These are phyloP conservation scores for Phoma sp. DNA, from an alignment of 2,329 filamentous ascomycete species.

Conservation along the genomic window DNA sequence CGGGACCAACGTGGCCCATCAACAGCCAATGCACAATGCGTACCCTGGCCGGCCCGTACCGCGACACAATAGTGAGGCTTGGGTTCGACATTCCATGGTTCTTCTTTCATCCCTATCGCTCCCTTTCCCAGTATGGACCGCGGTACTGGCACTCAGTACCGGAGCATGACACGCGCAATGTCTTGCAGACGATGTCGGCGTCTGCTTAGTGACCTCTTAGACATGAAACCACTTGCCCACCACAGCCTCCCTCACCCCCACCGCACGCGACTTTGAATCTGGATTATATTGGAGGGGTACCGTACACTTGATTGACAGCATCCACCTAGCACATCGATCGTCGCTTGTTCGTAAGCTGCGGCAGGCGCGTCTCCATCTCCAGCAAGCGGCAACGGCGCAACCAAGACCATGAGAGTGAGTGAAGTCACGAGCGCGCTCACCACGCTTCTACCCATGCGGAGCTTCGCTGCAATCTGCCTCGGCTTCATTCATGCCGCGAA, in stretches of 20 bases:
- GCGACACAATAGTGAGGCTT: constrained; percentile 42
- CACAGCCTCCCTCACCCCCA: constrained; percentile 32
- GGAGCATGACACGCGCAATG: constrained; percentile 27
- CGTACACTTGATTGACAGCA: not conserved
- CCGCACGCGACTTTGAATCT: constrained; percentile 28
- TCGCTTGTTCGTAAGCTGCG: constrained; percentile 13
- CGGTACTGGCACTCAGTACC: constrained; percentile 20
- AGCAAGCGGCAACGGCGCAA: constrained; percentile 30
- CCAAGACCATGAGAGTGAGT: constrained; percentile 47
- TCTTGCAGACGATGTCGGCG: constrained; percentile 15
- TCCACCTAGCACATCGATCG: constrained; percentile 4
- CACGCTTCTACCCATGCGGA: constrained; percentile 20
- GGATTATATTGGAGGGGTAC: constrained; percentile 1
- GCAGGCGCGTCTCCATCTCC: constrained; percentile 20
- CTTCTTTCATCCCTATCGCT: constrained; percentile 36
- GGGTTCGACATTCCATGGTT: constrained; percentile 34
- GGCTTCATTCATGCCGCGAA: not conserved
- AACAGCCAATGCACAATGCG: constrained; percentile 20
- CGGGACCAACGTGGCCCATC: constrained; percentile 45
- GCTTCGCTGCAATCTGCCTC: constrained; percentile 11
- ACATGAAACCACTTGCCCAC: constrained; percentile 32
- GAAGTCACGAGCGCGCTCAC: constrained; percentile 29
- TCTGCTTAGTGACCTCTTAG: constrained; percentile 25
- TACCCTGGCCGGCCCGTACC: constrained; percentile 30
- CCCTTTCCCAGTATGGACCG: constrained; percentile 28